Percentiles rank a stretch among this genome's conserved stretches.
These are phyloP conservation scores for Rubroboletus satanas DNA, from an alignment of 768 basidiomycete species.

Conservation along the genomic window DNA sequence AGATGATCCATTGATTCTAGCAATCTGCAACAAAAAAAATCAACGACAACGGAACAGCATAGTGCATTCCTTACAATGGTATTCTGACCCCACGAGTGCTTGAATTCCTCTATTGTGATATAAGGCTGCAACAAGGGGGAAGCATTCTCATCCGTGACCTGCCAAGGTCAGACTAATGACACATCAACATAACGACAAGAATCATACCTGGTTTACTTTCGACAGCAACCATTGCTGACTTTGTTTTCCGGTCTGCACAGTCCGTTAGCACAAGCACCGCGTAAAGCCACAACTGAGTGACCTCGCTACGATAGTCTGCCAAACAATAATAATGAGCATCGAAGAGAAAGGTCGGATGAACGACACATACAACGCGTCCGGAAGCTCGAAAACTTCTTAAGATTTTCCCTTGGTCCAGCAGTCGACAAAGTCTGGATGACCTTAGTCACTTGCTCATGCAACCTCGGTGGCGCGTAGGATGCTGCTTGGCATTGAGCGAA, in stretches of 20 bases:
- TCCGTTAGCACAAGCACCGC: conserved; percentile 13
- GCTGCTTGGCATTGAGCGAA: conserved; percentile 30
- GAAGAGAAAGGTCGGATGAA: neutral
- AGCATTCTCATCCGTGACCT: conserved; percentile 66
- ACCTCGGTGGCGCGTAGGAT: conserved; percentile 55
- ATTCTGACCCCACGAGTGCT: conserved; percentile 84
- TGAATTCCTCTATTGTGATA: conserved; percentile 70
- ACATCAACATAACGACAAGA: neutral
- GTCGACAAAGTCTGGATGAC: conserved; percentile 68
- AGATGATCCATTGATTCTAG: conserved; percentile 71
- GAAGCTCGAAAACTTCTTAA: conserved; percentile 67
- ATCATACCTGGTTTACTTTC: conserved; percentile 57
- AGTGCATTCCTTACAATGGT: conserved; percentile 49
- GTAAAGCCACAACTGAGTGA: conserved; percentile 30
- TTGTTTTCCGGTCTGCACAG: conserved; percentile 59
- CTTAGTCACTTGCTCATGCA: conserved; percentile 53
- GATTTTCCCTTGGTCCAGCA: conserved; percentile 58
- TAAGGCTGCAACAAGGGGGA: conserved; percentile 48
- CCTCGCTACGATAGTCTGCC: conserved; percentile 72
- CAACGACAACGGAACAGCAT: neutral
- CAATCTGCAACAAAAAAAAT: conserved; percentile 46
- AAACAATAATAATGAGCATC: conserved; percentile 17
- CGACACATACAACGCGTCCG: conserved; percentile 60
- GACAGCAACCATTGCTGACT: conserved; percentile 76
- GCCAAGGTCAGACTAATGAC: conserved; percentile 2